phyloP scores from a whole-genome alignment of 2,329 filamentous ascomycete genomes.

The Fusarium sp. region DNA sequence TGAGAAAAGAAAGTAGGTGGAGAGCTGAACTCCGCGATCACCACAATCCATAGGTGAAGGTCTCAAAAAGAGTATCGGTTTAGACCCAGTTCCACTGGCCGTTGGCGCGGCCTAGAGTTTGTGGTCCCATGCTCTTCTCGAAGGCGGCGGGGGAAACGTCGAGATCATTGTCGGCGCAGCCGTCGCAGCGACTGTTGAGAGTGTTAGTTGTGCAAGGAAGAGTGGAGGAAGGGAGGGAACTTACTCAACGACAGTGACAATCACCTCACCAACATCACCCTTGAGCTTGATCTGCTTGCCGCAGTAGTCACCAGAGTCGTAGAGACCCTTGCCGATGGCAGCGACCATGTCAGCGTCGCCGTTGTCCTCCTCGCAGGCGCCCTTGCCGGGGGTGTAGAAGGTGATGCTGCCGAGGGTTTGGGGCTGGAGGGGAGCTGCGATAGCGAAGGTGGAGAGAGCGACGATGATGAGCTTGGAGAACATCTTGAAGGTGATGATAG shows the following conservation, averaged over 20 bases:
- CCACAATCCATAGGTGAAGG: neutral
- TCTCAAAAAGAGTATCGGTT: conserved; percentile 7
- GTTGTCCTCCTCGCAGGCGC: conserved; percentile 74
- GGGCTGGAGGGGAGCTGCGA: conserved; percentile 20
- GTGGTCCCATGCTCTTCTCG: conserved; percentile 54
- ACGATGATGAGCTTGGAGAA: conserved; percentile 37
- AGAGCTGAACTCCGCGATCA: neutral
- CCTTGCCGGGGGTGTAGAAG: conserved; percentile 74
- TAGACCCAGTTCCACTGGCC: conserved; percentile 22
- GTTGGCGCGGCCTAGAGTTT: conserved; percentile 31
- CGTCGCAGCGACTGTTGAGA: conserved; percentile 61
- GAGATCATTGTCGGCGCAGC: conserved; percentile 59
- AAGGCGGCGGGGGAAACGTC: conserved; percentile 63
- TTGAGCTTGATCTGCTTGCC: conserved; percentile 72
- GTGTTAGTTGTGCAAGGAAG: neutral
- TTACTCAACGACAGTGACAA: conserved; percentile 73
- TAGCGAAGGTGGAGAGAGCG: conserved; percentile 35
- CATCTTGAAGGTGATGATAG: conserved; percentile 35
- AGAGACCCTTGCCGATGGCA: conserved; percentile 75
- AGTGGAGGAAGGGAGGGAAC: neutral
- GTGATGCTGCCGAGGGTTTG: conserved; percentile 35
- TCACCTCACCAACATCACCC: conserved; percentile 59
- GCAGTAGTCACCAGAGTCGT: conserved; percentile 70
- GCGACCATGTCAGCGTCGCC: conserved; percentile 68
- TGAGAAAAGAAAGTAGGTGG: conserved; percentile 16